Conservation (phyloP, 2,329 filamentous ascomycete genomes). For the Ceratocystis lukuohia region DNA sequence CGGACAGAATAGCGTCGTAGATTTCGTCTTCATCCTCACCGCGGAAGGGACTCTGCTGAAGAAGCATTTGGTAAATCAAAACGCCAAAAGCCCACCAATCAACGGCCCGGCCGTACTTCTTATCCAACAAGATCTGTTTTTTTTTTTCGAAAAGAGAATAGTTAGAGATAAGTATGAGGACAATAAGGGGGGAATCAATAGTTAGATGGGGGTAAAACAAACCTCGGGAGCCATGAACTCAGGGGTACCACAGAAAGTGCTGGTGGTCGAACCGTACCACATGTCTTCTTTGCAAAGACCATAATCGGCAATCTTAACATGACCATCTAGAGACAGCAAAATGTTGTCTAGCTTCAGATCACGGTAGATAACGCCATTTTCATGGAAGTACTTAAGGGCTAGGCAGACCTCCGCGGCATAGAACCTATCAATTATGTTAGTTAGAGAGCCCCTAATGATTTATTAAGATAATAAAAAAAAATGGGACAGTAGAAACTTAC, state of each 20-base stretch:
- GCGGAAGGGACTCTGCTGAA: constrained; percentile 96
- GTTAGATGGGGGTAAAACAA: neutral
- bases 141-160: too few relatives aligned
- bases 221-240: constrained; percentile 99
- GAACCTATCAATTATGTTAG: constrained; percentile 47
- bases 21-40: constrained; percentile 99
- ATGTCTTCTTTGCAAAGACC: constrained; percentile 99
- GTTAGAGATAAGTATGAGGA: constrained; percentile 24
- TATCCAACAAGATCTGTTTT: constrained; percentile 76
- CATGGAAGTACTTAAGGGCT: constrained; percentile 97
- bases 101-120: constrained; percentile 93
- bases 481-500: constrained; percentile 39
- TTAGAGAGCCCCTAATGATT: neutral
- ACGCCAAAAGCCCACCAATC: constrained; percentile 99
- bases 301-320: constrained; percentile 98
- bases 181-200: neutral
- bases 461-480: neutral
- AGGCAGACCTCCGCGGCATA: constrained; percentile 96
- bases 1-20: constrained; percentile 93
- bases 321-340: constrained; percentile 81
- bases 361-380: constrained; percentile 97
- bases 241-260: constrained; percentile 97
- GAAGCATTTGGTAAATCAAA: constrained; percentile 97
- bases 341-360: constrained; percentile 93
- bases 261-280: constrained; percentile 96